phyloP scores from a whole-genome alignment of 768 basidiomycete species.

The Filobasidium floriforme region DNA sequence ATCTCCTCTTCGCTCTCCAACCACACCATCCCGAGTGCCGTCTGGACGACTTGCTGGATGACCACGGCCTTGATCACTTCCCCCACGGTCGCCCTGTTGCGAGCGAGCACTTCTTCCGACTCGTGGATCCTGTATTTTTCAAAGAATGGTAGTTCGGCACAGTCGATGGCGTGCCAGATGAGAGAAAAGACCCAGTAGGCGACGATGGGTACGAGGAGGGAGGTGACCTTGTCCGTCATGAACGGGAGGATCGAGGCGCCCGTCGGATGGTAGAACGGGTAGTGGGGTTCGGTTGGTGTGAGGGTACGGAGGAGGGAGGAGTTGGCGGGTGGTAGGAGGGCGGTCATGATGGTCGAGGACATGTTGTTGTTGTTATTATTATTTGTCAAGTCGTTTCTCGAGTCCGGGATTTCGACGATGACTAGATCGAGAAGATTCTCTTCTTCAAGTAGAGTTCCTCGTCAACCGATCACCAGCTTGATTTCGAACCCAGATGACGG shows the following conservation, averaged over 20 bases:
- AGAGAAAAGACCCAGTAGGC: conserved; percentile 78
- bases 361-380: neutral
- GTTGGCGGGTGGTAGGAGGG: conserved; percentile 25
- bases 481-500: too few species aligned
- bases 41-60: conserved; percentile 80
- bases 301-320: conserved; percentile 32
- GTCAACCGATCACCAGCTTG: too few species aligned
- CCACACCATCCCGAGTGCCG: conserved; percentile 62
- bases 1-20: conserved; percentile 50
- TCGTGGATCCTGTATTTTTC: conserved; percentile 83
- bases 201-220: conserved; percentile 65
- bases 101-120: conserved; percentile 63
- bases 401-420: neutral
- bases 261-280: conserved; percentile 47
- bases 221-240: conserved; percentile 63
- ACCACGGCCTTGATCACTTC: conserved; percentile 75
- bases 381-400: neutral
- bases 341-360: neutral
- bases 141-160: conserved; percentile 57
- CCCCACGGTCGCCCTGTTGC: conserved; percentile 64
- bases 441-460: too few species aligned
- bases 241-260: conserved; percentile 47
- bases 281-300: conserved; percentile 33
- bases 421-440: neutral
- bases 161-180: conserved; percentile 74